Percentiles rank a stretch among this genome's conserved stretches.
Evolutionary conservation across 176 grass and related monocot species (phyloP).

Genomic region (Oryza longistaminata): DNA sequence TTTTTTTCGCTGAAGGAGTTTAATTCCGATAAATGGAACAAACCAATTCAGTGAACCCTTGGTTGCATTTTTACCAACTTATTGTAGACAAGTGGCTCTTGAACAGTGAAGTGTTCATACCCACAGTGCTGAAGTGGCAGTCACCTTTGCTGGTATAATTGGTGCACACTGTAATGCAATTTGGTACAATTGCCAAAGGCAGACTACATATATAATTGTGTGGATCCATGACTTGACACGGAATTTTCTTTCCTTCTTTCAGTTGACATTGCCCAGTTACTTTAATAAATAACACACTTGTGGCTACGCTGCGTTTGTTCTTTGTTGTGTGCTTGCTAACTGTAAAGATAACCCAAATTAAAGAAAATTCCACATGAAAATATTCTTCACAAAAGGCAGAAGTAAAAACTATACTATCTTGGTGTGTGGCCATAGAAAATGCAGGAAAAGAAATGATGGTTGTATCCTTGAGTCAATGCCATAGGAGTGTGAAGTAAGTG

Average conservation of each 20-base stretch:
- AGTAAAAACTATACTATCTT: neutral
- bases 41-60: neutral
- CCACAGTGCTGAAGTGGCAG: neutral
- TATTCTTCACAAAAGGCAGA: neutral
- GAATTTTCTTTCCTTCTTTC: neutral
- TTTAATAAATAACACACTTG: neutral
- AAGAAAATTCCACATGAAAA: neutral
- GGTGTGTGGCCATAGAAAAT: neutral
- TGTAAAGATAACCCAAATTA: constrained; percentile 5
- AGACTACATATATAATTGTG: neutral
- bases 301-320: neutral
- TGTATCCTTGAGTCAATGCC: neutral
- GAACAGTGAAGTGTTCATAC: neutral
- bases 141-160: neutral
- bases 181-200: neutral
- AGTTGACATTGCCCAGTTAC: constrained; percentile 4
- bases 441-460: neutral
- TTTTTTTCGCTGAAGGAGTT: neutral
- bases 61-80: neutral
- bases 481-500: neutral
- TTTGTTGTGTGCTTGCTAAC: constrained; percentile 29
- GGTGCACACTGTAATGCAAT: neutral
- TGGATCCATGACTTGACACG: neutral
- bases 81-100: neutral
- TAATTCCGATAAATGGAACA: neutral